phyloP scores from a whole-genome alignment of 257 asterid species.

The Solanum piurae region DNA sequence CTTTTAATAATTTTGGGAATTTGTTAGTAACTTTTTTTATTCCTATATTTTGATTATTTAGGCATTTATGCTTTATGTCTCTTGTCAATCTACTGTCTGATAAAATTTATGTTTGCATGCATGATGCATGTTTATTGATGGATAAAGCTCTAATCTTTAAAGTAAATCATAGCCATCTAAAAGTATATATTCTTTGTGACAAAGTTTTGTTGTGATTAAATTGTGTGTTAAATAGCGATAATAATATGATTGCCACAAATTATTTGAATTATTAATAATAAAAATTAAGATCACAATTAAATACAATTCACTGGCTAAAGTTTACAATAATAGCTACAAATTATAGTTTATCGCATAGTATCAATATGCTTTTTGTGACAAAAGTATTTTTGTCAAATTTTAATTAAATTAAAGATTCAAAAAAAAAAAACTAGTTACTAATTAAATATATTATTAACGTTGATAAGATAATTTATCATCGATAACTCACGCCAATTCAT shows the following conservation, averaged over 20 bases:
- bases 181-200: background rate
- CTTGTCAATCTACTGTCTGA: background rate
- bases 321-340: background rate
- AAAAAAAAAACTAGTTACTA: background rate
- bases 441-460: background rate
- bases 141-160: background rate
- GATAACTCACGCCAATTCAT: background rate
- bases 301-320: background rate
- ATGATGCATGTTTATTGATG: background rate
- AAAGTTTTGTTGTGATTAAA: background rate
- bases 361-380: background rate
- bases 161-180: background rate
- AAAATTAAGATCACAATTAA: background rate
- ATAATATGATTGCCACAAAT: background rate
- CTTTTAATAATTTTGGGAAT: background rate
- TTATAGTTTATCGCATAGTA: background rate
- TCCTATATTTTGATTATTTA: no score
- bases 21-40: background rate
- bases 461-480: background rate
- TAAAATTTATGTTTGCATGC: background rate
- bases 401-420: background rate
- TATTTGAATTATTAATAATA: background rate
- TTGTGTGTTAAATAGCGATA: background rate
- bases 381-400: background rate
- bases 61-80: background rate